Evolutionary conservation across 805 yeast species (phyloP).

Genomic region (Priceomyces medius): DNA sequence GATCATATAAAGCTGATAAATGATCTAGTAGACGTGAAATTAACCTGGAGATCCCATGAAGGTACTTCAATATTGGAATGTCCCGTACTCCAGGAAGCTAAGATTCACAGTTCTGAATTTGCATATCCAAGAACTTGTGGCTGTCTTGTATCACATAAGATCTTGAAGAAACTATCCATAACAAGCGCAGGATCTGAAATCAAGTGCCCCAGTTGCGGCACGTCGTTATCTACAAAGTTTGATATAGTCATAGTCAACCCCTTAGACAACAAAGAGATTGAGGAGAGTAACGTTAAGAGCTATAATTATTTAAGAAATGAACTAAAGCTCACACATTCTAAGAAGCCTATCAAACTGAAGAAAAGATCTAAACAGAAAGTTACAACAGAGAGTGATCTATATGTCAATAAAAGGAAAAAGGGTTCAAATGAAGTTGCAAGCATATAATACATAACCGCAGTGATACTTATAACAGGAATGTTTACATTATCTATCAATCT

Average conservation of each 20-base stretch:
- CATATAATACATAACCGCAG: too few species aligned
- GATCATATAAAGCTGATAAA: slow-evolving; percentile 23
- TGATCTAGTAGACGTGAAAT: slow-evolving; percentile 25
- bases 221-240: slow-evolving; percentile 17
- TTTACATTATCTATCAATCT: too few species aligned
- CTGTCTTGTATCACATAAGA: slow-evolving; percentile 31
- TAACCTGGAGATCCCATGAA: slow-evolving; percentile 17
- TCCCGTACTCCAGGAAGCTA: slow-evolving; percentile 27
- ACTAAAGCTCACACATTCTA: slow-evolving; percentile 25
- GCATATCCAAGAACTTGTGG: slow-evolving; percentile 40
- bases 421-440: not conserved
- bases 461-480: too few species aligned
- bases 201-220: slow-evolving; percentile 33
- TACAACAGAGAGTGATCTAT: too few species aligned
- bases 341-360: slow-evolving; percentile 15
- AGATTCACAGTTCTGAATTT: slow-evolving; percentile 15
- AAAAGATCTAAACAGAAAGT: slow-evolving; percentile 6
- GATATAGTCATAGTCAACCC: slow-evolving; percentile 38
- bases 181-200: slow-evolving; percentile 9
- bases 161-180: slow-evolving; percentile 18
- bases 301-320: slow-evolving; percentile 10
- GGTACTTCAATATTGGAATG: slow-evolving; percentile 22
- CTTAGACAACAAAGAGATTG: slow-evolving; percentile 8
- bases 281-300: slow-evolving; percentile 14
- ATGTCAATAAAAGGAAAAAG: not conserved